Conservation (phyloP, 23 red algal genomes). For the Agarophyton chilense region DNA sequence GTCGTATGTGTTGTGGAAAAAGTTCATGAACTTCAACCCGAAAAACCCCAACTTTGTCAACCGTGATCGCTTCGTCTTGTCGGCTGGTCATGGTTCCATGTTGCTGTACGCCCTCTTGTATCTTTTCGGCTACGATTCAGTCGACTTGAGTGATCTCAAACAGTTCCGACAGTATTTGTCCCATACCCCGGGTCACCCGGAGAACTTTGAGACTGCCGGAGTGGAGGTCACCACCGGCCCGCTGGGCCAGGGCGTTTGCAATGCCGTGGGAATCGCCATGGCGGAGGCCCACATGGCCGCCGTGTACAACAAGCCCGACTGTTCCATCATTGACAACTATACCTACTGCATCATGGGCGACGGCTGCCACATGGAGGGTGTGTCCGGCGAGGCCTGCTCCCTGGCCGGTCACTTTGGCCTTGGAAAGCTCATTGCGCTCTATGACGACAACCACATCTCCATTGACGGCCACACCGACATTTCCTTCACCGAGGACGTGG, state of each 20-base stretch:
- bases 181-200: constrained; percentile 89
- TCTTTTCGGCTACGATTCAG: constrained; percentile 90
- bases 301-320: constrained; percentile 91
- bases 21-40: constrained; percentile 96
- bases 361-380: constrained; percentile 96
- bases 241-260: constrained; percentile 91
- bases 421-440: constrained; percentile 97
- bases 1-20: constrained; percentile 89
- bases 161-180: constrained; percentile 92
- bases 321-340: constrained; percentile 86
- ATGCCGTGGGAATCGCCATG: constrained; percentile 93
- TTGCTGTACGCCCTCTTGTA: constrained; percentile 93
- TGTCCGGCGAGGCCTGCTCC: constrained; percentile 87
- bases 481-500: constrained; percentile 93
- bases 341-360: constrained; percentile 96
- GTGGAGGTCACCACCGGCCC: constrained; percentile 97
- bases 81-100: constrained; percentile 92
- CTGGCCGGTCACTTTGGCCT: constrained; percentile 90
- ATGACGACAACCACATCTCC: constrained; percentile 99
- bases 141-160: constrained; percentile 93
- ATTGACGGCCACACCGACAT: constrained; percentile 95
- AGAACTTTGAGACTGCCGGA: constrained; percentile 89
- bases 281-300: constrained; percentile 93
- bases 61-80: constrained; percentile 95
- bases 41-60: constrained; percentile 91